These are phyloP conservation scores for Polygonum aviculare DNA, from an alignment of 148 eudicot species.

Conservation along the genomic window DNA sequence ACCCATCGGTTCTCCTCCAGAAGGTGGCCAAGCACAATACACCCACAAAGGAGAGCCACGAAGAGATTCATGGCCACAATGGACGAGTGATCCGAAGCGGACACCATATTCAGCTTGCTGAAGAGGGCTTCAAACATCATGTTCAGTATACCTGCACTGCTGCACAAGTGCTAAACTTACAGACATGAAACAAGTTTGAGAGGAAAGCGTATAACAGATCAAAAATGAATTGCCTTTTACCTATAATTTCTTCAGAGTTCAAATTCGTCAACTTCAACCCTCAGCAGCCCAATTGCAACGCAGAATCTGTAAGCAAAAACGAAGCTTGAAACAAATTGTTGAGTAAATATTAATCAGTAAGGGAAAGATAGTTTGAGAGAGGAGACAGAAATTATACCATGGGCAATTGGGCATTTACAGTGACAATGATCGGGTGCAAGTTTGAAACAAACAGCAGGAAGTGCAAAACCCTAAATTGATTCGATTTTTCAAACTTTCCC, in stretches of 20 bases:
- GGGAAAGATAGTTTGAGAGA: neutral
- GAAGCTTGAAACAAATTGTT: neutral
- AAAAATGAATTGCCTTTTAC: neutral
- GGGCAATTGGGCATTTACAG: neutral
- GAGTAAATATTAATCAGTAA: neutral
- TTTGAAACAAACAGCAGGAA: neutral
- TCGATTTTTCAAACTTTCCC: neutral
- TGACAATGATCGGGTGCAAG: neutral
- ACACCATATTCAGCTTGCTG: slow-evolving; percentile 6
- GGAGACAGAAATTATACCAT: neutral
- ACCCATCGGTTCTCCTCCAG: slow-evolving; percentile 17
- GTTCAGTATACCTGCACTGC: neutral
- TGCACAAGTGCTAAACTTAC: neutral
- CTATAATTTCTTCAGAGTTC: neutral
- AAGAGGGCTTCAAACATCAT: neutral
- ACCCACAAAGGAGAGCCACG: slow-evolving; percentile 17
- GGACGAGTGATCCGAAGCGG: slow-evolving; percentile 15
- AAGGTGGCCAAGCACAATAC: slow-evolving; percentile 18
- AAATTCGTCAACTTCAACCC: neutral
- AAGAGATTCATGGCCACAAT: slow-evolving; percentile 20
- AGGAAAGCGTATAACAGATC: neutral
- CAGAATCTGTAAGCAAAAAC: neutral
- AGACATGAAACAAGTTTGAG: neutral
- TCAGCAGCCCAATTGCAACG: neutral
- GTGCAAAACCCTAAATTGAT: slow-evolving; percentile 1